Evolutionary conservation across 495 filamentous ascomycete species (phyloP).

Genomic region (Chaetomium cochliodes): DNA sequence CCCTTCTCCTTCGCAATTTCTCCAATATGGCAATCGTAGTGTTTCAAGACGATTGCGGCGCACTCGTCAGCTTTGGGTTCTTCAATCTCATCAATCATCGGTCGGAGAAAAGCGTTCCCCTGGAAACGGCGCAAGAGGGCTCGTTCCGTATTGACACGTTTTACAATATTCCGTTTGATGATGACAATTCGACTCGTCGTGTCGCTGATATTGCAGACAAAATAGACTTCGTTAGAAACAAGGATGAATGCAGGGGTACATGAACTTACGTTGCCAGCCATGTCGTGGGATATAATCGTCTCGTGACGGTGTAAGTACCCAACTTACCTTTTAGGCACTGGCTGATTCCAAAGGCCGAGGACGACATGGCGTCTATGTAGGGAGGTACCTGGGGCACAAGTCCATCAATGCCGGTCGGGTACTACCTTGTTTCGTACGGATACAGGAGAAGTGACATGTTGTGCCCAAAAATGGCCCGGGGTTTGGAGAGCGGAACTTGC

Average conservation of each 20-base stretch:
- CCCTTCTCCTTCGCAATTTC: conserved; percentile 5
- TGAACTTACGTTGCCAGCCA: conserved; percentile 2
- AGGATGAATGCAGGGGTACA: neutral
- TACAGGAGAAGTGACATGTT: too few relatives aligned
- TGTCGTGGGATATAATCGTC: neutral
- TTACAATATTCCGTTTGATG: neutral
- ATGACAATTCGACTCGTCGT: neutral
- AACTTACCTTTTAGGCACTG: neutral
- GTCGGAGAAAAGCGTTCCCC: neutral
- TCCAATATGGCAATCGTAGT: neutral
- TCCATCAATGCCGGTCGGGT: too few relatives aligned
- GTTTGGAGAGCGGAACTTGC: too few relatives aligned
- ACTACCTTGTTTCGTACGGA: too few relatives aligned
- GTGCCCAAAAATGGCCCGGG: too few relatives aligned
- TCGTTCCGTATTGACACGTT: neutral
- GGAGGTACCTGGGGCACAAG: too few relatives aligned
- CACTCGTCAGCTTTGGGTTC: neutral
- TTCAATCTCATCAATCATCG: neutral
- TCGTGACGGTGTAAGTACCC: neutral
- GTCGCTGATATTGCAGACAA: neutral
- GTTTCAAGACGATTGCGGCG: neutral
- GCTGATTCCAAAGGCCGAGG: neutral
- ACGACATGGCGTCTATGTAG: neutral
- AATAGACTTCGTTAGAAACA: neutral
- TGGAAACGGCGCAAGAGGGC: neutral